A percentile compares a stretch with the other conserved stretches of the same genome.
These are phyloP conservation scores for Cymbidium sinense DNA, from an alignment of 106 monocot genomes.

Conservation along the genomic window DNA sequence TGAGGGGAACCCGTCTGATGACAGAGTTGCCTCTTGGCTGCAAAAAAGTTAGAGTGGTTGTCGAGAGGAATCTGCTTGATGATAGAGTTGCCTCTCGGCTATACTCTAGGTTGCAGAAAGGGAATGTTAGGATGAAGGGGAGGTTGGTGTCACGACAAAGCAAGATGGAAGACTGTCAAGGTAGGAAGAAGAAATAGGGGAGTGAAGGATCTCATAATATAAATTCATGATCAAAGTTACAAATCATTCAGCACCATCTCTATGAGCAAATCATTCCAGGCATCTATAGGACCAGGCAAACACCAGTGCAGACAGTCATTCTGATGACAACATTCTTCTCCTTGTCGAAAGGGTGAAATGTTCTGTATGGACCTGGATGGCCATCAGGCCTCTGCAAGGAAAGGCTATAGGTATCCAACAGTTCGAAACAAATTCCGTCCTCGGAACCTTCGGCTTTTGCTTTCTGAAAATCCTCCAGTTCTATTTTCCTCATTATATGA, in stretches of 20 bases:
- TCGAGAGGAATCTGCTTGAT: no score
- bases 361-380: slow-evolving; percentile 54
- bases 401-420: slow-evolving; percentile 50
- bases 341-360: slow-evolving; percentile 41
- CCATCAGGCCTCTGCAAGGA: slow-evolving; percentile 56
- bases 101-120: no score
- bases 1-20: no score
- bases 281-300: slow-evolving; percentile 33
- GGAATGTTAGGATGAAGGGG: no score
- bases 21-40: no score
- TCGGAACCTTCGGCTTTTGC: neutral
- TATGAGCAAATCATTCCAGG: slow-evolving; percentile 67
- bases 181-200: no score
- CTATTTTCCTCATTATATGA: slow-evolving; percentile 35
- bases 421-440: slow-evolving; percentile 12
- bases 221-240: neutral
- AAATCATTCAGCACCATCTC: slow-evolving; percentile 18
- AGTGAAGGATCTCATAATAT: neutral
- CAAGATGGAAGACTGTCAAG: no score
- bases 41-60: no score
- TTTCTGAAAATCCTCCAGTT: slow-evolving; percentile 46
- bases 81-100: no score
- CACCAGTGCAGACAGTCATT: slow-evolving; percentile 59
- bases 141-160: no score
- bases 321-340: slow-evolving; percentile 23